These are phyloP conservation scores for Rhizopogon vesiculosus DNA, from an alignment of 768 basidiomycete genomes.

Conservation along the genomic window DNA sequence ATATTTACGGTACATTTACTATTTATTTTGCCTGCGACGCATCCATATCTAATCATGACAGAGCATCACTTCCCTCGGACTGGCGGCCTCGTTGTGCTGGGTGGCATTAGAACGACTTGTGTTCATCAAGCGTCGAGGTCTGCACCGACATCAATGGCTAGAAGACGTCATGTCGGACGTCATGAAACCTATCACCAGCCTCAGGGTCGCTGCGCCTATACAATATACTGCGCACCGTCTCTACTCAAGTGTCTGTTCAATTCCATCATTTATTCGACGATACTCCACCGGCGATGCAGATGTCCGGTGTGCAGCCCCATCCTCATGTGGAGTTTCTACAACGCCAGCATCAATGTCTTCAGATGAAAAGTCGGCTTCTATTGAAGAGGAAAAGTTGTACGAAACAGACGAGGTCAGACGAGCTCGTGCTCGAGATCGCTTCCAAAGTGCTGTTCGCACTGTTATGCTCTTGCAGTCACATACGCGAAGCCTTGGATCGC, in stretches of 20 bases:
- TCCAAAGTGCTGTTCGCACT: slow-evolving; percentile 38
- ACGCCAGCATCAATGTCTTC: slow-evolving; percentile 18
- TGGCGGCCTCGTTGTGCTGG: slow-evolving; percentile 49
- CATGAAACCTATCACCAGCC: slow-evolving; percentile 20
- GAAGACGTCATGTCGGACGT: slow-evolving; percentile 35
- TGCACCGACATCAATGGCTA: slow-evolving; percentile 47
- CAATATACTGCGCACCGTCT: neutral
- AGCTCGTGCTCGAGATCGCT: slow-evolving; percentile 30
- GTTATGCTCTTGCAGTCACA: slow-evolving; percentile 37
- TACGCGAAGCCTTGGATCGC: neutral
- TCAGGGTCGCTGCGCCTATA: slow-evolving; percentile 14
- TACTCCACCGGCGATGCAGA: neutral
- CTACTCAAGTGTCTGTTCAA: neutral
- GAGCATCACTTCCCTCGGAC: slow-evolving; percentile 35
- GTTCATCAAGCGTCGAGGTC: slow-evolving; percentile 42
- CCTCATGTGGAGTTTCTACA: neutral
- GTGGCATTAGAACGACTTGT: slow-evolving; percentile 48
- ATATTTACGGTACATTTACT: slow-evolving; percentile 50
- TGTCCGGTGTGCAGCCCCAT: neutral
- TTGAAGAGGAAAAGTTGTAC: slow-evolving; percentile 20
- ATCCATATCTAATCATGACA: slow-evolving; percentile 10
- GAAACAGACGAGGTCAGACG: slow-evolving; percentile 20
- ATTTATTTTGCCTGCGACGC: neutral
- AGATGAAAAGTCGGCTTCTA: slow-evolving; percentile 19
- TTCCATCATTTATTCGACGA: neutral